These are phyloP conservation scores for Pyrenula aspistea DNA, from an alignment of 495 filamentous ascomycete genomes.

Conservation along the genomic window DNA sequence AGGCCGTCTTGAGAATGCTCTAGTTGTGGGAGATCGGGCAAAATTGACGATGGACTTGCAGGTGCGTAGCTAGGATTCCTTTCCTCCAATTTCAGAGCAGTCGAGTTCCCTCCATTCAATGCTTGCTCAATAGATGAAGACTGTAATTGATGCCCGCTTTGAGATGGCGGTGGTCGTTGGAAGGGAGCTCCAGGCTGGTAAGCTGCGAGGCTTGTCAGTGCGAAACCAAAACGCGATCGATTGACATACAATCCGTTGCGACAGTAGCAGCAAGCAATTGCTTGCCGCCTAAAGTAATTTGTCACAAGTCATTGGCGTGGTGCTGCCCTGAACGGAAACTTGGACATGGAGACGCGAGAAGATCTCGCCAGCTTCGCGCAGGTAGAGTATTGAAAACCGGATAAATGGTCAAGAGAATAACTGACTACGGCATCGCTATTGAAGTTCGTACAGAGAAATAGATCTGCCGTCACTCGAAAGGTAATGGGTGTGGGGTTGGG, in stretches of 20 bases:
- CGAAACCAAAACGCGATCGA: slow-evolving; percentile 5
- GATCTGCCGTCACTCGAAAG: not conserved
- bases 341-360: not conserved
- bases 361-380: no score
- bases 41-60: not conserved
- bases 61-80: not conserved
- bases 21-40: slow-evolving; percentile 2
- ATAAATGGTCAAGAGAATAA: not conserved
- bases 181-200: not conserved
- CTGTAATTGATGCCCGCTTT: not conserved
- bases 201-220: not conserved
- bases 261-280: slow-evolving; percentile 42
- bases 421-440: not conserved
- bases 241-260: slow-evolving; percentile 38
- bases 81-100: not conserved
- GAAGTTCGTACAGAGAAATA: not conserved
- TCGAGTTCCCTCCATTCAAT: not conserved
- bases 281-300: slow-evolving; percentile 25
- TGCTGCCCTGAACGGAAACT: not conserved
- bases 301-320: not conserved
- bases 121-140: not conserved
- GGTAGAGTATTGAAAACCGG: no score
- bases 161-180: not conserved
- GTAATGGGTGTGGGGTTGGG: not conserved
- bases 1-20: not conserved